Conservation (phyloP, 2,329 filamentous ascomycete species). For the Penicillium sumatraense region DNA sequence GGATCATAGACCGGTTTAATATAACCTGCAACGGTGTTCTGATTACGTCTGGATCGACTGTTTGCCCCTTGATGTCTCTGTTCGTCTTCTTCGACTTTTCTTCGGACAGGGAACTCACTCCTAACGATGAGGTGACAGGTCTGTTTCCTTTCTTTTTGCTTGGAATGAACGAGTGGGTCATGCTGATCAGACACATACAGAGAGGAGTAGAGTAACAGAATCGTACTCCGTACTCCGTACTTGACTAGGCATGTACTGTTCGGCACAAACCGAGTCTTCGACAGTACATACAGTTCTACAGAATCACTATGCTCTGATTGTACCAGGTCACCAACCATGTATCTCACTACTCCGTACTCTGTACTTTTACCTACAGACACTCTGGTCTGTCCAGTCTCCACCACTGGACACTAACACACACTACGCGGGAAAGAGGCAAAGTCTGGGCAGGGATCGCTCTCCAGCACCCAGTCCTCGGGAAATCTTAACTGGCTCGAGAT, state of each 20-base stretch:
- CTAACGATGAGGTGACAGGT: conserved; percentile 32
- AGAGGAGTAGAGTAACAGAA: background rate
- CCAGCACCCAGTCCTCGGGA: background rate
- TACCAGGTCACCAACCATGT: too few species aligned
- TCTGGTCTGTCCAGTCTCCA: background rate
- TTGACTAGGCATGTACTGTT: too few species aligned
- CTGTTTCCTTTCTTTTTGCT: conserved; percentile 25
- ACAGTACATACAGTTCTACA: too few species aligned
- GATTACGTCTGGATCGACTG: background rate
- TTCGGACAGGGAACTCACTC: too few species aligned
- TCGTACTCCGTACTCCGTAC: too few species aligned
- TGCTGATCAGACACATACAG: background rate
- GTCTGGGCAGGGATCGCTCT: background rate
- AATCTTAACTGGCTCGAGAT: background rate
- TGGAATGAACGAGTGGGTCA: conserved; percentile 9
- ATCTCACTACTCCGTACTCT: too few species aligned
- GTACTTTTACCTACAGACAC: background rate
- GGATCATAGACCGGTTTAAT: too few species aligned
- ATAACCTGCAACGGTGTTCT: too few species aligned
- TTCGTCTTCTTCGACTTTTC: background rate
- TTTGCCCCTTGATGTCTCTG: conserved; percentile 13
- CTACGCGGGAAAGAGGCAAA: background rate
- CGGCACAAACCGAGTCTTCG: too few species aligned
- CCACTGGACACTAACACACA: background rate
- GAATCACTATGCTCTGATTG: background rate